Evolutionary conservation across 2,329 filamentous ascomycete genomes (phyloP), one percentile per base, ranked within the genome.

Genomic region (Blastomyces emzantsi): DNA sequence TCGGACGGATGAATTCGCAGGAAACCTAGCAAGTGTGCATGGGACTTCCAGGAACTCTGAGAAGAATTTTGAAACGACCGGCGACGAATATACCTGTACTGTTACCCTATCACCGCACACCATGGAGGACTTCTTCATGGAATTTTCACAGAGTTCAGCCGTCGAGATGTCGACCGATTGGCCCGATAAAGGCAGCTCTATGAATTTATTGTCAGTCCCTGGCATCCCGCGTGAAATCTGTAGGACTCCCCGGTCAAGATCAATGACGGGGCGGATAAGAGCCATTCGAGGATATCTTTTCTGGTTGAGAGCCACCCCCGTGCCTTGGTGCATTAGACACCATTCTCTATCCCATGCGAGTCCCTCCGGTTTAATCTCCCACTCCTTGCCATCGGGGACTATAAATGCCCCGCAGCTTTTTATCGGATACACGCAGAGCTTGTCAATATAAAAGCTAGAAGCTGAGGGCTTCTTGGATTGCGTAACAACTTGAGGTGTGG

Each of bases 291-390:
- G 90, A 72, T 94, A 88, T 67, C 87, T 83, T 77, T 97, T 99
- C 75, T 97, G 93, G 72, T 85, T 96, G 62, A 99, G 79, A 6
- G 89, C 91, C 69, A 87, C 86, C 0, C 90, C 89, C 1, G 92
- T 95, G 54, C 90, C 92, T 71, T 87, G 84, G 73, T 97, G 92
- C 17, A 99, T 82, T 25, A 99, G 79, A 76, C 93, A 97, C 93
- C 94, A 99, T 78, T 97, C 93, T 66, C 94, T 84, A 74, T 99
- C 94, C 92, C 93, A 97, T 9, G 87, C 89, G 2, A 99, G 80
- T 0, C 94, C 94, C 77, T 97, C 92, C 8, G 83, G 80, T 63
- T 84, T 85, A 25, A 97, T 82, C 69, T 90, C 86, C 94, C 94
- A 99, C 17, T 80, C 72, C 8, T 77, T 78, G 1, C 79, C 82